Evolutionary conservation across 2,329 filamentous ascomycete genomes (phyloP).

Genomic region (Neofusicoccum kwambonambiense): DNA sequence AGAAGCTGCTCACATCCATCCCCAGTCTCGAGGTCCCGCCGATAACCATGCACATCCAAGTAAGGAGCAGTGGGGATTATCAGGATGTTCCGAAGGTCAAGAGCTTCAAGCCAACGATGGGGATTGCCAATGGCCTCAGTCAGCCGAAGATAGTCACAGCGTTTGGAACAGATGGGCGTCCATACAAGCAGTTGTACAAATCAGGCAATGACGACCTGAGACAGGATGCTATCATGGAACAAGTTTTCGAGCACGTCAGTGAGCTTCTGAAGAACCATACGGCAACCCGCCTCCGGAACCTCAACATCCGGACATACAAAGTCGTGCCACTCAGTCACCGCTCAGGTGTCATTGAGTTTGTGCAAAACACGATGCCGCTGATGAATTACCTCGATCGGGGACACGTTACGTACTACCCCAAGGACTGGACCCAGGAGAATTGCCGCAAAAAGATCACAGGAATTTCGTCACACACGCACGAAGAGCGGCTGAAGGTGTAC

Average conservation of each 20-base stretch:
- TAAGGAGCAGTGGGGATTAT: constrained; percentile 74
- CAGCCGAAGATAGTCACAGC: constrained; percentile 91
- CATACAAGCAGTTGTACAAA: constrained; percentile 91
- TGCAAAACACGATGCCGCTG: constrained; percentile 86
- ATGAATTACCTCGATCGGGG: constrained; percentile 91
- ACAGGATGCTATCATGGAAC: constrained; percentile 98
- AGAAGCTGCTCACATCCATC: constrained; percentile 62
- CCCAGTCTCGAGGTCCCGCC: constrained; percentile 73
- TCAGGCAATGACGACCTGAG: constrained; percentile 93
- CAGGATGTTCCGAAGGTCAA: constrained; percentile 70
- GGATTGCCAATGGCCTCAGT: constrained; percentile 85
- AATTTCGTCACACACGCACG: constrained; percentile 67
- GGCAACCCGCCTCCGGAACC: constrained; percentile 78
- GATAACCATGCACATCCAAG: constrained; percentile 75
- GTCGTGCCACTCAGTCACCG: constrained; percentile 83
- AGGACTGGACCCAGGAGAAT: constrained; percentile 71
- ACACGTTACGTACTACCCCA: constrained; percentile 81
- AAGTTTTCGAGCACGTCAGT: constrained; percentile 96
- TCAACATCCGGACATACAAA: constrained; percentile 95
- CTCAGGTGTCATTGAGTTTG: constrained; percentile 95
- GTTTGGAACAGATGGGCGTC: constrained; percentile 71
- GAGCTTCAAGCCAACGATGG: constrained; percentile 71
- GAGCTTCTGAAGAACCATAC: constrained; percentile 83
- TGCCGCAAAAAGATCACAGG: constrained; percentile 78
- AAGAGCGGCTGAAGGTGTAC: constrained; percentile 72